Base-by-base conservation (phyloP, 441 rosid genomes). In the Syzygium malaccense region DNA sequence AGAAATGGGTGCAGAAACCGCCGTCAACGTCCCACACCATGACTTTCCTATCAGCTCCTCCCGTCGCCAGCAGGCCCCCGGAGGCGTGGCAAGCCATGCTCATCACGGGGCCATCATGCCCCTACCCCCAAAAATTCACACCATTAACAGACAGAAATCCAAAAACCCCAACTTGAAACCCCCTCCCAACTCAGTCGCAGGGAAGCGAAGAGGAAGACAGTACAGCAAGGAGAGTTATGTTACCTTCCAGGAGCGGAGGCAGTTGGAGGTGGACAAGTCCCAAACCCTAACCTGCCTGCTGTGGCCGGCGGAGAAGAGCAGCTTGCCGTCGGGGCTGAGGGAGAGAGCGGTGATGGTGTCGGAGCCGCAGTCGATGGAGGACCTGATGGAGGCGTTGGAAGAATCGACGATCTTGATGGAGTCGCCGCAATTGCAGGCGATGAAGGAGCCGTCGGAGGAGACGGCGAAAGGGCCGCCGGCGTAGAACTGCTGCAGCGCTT, bases 11-110 rank as follows among this genome's bases (percentile, higher is more conserved):
- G 89, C 98, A 96, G 93, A 95, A 97, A 88, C 99, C 98, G 88
- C 99, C 99, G 91, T 97, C 98, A 49, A 98, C 98, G 94, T 98
- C 99, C 99, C 99, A 98, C 84, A 98, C 96, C 88, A 95, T 96
- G 13, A 98, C 99, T 93, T 98, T 98, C 91, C 98, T 96, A 93
- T 98, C 99, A 89, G 99, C 95, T 94, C 99, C 99, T n/a, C 97
- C 97, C 71, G 99, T 98, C 54, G 98, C 99, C 89, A 98, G 94
- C 93, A 97, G 91, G n/a, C 99, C 98, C 84, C 98, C 98, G 28
- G 99, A 98, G 3, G 94, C 97, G 92, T 98, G 98, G 93, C 97
- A 95, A 55, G 96, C 93, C 99, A 98, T 98, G 28, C 94, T 94
- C 97, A 95, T 95, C 58, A 96, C 95, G 7, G 99, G 98, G 87